phyloP scores from a whole-genome alignment of 2,329 filamentous ascomycete species.

The Aspergillus neoniger region DNA sequence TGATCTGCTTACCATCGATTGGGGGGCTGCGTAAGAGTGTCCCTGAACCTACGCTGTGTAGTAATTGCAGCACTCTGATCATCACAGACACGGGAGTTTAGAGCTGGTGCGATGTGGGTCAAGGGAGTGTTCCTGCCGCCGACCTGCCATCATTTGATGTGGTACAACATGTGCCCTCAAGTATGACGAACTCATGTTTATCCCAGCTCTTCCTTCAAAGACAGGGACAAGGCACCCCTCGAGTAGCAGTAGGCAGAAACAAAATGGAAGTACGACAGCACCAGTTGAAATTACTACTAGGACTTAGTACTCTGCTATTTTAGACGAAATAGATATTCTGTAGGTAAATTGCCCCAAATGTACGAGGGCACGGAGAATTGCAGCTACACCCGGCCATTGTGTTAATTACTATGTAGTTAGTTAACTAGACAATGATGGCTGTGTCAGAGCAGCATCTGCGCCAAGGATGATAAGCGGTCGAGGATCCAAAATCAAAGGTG shows the following conservation, averaged over 20 bases:
- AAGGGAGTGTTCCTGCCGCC: neutral
- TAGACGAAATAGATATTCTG: no score
- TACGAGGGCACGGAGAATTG: no score
- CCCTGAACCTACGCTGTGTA: neutral
- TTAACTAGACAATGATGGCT: no score
- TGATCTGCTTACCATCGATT: neutral
- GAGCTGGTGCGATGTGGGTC: neutral
- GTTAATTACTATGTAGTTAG: no score
- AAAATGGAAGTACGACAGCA: neutral
- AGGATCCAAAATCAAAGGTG: neutral
- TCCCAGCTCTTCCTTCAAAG: neutral
- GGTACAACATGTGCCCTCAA: neutral
- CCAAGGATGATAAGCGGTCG: neutral
- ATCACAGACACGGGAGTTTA: neutral
- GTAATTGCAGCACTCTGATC: neutral
- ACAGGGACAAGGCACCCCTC: neutral
- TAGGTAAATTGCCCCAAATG: no score
- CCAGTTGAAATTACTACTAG: no score
- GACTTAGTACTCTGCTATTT: no score
- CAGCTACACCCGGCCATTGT: no score
- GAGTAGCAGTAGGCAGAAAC: neutral
- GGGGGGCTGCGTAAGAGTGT: neutral
- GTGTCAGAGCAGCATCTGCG: neutral
- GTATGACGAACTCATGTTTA: neutral
- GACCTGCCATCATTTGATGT: neutral